These are phyloP conservation scores for Lindgomyces ingoldianus DNA, from an alignment of 495 filamentous ascomycete genomes.

Conservation along the genomic window DNA sequence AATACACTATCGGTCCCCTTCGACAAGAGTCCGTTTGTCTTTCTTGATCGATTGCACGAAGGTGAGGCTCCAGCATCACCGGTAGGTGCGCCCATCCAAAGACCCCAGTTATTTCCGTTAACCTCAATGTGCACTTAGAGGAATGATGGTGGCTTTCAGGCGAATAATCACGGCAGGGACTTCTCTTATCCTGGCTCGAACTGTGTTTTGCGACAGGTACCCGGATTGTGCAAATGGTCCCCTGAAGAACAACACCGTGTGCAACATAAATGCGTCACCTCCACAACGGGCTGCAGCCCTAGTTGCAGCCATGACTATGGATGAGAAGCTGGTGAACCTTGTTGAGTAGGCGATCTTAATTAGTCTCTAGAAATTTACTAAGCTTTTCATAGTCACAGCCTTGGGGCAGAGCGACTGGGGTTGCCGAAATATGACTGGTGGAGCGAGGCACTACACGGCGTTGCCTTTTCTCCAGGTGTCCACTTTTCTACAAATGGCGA, in stretches of 20 bases:
- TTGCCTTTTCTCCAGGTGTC: slow-evolving; percentile 38
- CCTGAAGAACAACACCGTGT: slow-evolving; percentile 7
- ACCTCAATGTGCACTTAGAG: no score
- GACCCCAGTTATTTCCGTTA: no score
- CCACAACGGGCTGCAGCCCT: slow-evolving; percentile 29
- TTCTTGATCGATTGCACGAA: no score
- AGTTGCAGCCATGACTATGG: slow-evolving; percentile 13
- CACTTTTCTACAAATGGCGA: slow-evolving; percentile 40
- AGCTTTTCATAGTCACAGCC: slow-evolving; percentile 32
- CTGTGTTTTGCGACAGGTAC: neutral
- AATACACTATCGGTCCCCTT: no score
- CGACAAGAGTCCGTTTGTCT: no score
- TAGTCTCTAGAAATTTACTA: neutral
- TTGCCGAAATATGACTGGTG: slow-evolving; percentile 54
- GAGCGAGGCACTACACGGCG: slow-evolving; percentile 54
- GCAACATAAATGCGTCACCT: neutral
- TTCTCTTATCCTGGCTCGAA: neutral
- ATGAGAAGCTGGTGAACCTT: slow-evolving; percentile 28
- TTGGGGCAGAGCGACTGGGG: slow-evolving; percentile 47
- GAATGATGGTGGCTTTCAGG: neutral
- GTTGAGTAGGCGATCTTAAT: slow-evolving; percentile 19
- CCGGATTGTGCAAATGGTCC: slow-evolving; percentile 13
- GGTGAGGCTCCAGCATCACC: no score
- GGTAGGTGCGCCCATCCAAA: no score
- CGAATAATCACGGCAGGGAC: neutral